A percentile compares a stretch with the other conserved stretches of the same genome.
Conservation (phyloP, 1,284 basidiomycete genomes). For the Caloboletus firmus region DNA sequence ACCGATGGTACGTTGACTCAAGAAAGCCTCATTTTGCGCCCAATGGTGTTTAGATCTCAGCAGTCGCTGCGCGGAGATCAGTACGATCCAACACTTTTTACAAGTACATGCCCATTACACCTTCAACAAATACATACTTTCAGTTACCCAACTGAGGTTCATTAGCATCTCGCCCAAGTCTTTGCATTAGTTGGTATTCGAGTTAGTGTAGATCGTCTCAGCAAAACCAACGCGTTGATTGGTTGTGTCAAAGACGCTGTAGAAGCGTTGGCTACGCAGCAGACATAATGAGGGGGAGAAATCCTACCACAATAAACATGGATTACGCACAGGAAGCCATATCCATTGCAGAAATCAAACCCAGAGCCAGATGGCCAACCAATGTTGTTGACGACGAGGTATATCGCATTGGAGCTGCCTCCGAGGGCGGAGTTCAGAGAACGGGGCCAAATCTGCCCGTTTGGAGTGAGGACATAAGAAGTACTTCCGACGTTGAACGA, state of each 20-base stretch:
- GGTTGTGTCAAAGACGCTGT: conserved; percentile 47
- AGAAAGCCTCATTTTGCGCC: too few species aligned
- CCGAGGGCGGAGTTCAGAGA: conserved; percentile 44
- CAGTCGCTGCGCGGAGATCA: too few species aligned
- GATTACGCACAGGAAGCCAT: conserved; percentile 34
- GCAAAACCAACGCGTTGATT: conserved; percentile 47
- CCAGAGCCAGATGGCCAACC: conserved; percentile 31
- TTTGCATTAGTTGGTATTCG: conserved; percentile 39
- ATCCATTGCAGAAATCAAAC: conserved; percentile 37
- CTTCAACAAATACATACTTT: too few species aligned
- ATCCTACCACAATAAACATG: not conserved
- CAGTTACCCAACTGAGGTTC: not conserved
- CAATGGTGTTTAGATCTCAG: too few species aligned
- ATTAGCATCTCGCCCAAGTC: not conserved
- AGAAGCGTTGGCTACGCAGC: conserved; percentile 43
- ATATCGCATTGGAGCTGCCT: conserved; percentile 40
- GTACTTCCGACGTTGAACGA: conserved; percentile 35
- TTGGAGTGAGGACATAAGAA: conserved; percentile 42
- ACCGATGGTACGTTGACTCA: too few species aligned
- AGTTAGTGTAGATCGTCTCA: conserved; percentile 43
- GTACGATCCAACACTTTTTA: too few species aligned
- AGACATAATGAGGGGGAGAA: not conserved
- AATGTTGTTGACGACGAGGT: conserved; percentile 44
- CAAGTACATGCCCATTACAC: too few species aligned
- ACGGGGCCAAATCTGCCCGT: conserved; percentile 57